Evolutionary conservation across 1,284 basidiomycete genomes (phyloP).

Genomic region (Ustilago tritici): DNA sequence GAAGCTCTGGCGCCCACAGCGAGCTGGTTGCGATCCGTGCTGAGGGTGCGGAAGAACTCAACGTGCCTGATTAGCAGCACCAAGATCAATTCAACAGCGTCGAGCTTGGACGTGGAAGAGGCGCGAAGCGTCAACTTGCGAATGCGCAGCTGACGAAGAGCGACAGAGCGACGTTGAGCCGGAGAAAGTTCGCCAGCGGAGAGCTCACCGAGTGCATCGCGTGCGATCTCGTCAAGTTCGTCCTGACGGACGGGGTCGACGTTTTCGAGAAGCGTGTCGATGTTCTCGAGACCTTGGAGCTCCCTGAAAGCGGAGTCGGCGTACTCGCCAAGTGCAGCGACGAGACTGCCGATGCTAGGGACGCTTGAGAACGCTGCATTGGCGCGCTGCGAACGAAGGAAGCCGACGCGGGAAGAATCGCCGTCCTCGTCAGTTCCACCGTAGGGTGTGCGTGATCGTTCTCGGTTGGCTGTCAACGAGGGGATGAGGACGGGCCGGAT

Average conservation of each 20-base stretch:
- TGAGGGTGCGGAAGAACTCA: constrained; percentile 72
- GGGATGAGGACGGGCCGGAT: constrained; percentile 52
- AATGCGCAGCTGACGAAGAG: constrained; percentile 75
- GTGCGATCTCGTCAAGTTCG: constrained; percentile 75
- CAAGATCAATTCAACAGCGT: constrained; percentile 83
- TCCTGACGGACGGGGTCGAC: constrained; percentile 79
- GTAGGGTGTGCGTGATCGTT: constrained; percentile 41
- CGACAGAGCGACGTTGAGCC: constrained; percentile 70
- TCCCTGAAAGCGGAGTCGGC: constrained; percentile 76
- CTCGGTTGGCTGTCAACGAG: constrained; percentile 46
- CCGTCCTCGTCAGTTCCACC: constrained; percentile 22
- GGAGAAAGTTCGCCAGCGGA: constrained; percentile 37
- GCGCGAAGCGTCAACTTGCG: constrained; percentile 72
- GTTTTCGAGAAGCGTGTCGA: constrained; percentile 79
- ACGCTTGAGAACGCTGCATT: constrained; percentile 68
- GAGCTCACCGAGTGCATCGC: constrained; percentile 44
- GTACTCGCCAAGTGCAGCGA: constrained; percentile 77
- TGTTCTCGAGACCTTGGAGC: constrained; percentile 77
- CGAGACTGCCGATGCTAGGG: constrained; percentile 81
- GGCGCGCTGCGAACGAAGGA: constrained; percentile 38
- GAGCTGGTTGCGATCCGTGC: constrained; percentile 17
- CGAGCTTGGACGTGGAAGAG: constrained; percentile 74
- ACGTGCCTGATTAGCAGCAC: constrained; percentile 88
- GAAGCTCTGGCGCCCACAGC: constrained; percentile 7
- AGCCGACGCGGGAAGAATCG: constrained; percentile 37